Evolutionary conservation across 164 flowering plant species (phyloP).

Genomic region (Annona squamosa): DNA sequence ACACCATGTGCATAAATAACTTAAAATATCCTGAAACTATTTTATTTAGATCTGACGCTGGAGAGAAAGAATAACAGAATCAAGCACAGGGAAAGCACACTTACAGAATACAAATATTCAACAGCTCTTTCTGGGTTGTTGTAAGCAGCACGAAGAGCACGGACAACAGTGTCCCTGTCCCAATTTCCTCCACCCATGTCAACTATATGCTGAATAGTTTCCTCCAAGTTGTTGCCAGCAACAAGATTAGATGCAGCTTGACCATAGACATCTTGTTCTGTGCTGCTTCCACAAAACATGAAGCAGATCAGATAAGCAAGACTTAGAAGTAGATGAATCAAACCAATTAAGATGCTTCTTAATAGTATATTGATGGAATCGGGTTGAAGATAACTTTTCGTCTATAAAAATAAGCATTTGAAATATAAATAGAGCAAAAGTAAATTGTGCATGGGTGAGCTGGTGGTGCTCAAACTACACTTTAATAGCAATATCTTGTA

Average conservation of each 20-base stretch:
- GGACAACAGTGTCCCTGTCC: slow-evolving; percentile 88
- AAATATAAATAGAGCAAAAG: no score
- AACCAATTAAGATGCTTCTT: no score
- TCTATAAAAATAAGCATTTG: no score
- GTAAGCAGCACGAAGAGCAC: slow-evolving; percentile 91
- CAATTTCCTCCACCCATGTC: slow-evolving; percentile 98
- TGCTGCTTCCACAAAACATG: slow-evolving; percentile 27
- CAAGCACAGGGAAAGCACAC: slow-evolving; percentile 12
- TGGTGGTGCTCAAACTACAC: no score
- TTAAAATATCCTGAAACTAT: not conserved
- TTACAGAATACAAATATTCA: slow-evolving; percentile 85
- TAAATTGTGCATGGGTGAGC: no score
- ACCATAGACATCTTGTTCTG: slow-evolving; percentile 55
- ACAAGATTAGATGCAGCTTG: slow-evolving; percentile 88
- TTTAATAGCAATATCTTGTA: no score
- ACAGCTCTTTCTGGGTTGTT: slow-evolving; percentile 98
- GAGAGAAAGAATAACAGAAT: not conserved
- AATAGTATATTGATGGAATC: not conserved
- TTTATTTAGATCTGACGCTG: not conserved
- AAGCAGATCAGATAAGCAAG: not conserved
- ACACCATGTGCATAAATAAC: no score
- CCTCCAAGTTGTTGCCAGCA: slow-evolving; percentile 71
- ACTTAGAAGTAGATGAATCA: no score
- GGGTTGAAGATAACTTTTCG: no score
- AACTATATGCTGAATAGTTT: slow-evolving; percentile 63